Evolutionary conservation across 805 yeast species (phyloP).

Genomic region (Sugiyamaella chiloensis): DNA sequence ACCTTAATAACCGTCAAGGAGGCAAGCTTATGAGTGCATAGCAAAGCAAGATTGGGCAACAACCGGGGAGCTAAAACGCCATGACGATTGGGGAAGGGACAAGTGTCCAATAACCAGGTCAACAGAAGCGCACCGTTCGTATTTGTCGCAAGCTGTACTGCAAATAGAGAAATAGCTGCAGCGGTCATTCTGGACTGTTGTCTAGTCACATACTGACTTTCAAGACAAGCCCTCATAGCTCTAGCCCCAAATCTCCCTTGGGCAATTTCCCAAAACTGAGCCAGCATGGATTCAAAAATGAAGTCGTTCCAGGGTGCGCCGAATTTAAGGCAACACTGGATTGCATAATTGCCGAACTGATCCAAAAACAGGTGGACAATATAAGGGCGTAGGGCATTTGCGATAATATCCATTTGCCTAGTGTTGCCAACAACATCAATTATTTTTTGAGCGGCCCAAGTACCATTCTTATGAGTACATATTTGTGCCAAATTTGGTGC

Average conservation of each 20-base stretch:
- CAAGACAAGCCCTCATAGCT: conserved; percentile 90
- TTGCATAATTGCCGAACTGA: conserved; percentile 94
- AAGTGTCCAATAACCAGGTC: conserved; percentile 93
- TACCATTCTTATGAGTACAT: conserved; percentile 96
- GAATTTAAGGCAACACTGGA: conserved; percentile 90
- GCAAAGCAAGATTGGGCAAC: conserved; percentile 51
- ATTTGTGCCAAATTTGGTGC: conserved; percentile 81
- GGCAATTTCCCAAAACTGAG: conserved; percentile 75
- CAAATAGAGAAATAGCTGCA: conserved; percentile 70
- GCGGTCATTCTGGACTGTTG: conserved; percentile 74
- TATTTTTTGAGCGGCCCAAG: conserved; percentile 98
- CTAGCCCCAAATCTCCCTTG: conserved; percentile 93
- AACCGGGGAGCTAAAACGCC: conserved; percentile 60
- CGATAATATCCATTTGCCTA: conserved; percentile 62
- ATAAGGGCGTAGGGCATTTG: conserved; percentile 70
- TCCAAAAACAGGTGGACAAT: conserved; percentile 85
- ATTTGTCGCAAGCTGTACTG: conserved; percentile 75
- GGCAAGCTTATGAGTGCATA: conserved; percentile 81
- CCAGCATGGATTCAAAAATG: conserved; percentile 76
- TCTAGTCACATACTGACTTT: conserved; percentile 61
- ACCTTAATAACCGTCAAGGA: conserved; percentile 78
- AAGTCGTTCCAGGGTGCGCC: conserved; percentile 87
- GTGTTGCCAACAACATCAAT: conserved; percentile 68
- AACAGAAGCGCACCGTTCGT: conserved; percentile 84
- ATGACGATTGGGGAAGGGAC: conserved; percentile 62